These are phyloP conservation scores for Agarophyton chilense DNA, from an alignment of 23 red algal species.

Conservation along the genomic window DNA sequence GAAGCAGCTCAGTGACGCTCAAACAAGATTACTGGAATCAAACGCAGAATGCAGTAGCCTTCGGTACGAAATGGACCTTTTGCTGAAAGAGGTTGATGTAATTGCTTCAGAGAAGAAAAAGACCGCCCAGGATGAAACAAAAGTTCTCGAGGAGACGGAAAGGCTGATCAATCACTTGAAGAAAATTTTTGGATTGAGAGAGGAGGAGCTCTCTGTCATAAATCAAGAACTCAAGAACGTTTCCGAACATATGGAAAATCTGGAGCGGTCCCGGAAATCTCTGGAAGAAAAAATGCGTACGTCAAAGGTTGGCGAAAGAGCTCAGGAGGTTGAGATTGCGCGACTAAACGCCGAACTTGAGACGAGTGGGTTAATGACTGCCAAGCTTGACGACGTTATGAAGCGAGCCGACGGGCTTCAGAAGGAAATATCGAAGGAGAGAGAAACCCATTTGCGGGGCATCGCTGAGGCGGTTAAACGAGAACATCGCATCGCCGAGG, in stretches of 20 bases:
- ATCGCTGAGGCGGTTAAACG: constrained; percentile 30
- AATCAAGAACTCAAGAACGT: constrained; percentile 3
- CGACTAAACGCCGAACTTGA: constrained; percentile 53
- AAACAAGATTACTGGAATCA: neutral
- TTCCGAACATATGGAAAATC: neutral
- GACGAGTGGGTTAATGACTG: constrained; percentile 22
- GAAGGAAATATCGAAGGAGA: constrained; percentile 36
- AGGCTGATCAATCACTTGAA: constrained; percentile 4
- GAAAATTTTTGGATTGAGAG: neutral
- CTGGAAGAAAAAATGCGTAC: constrained; percentile 34
- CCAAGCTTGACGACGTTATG: constrained; percentile 18
- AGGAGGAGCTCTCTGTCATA: constrained; percentile 4
- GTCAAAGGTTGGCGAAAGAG: constrained; percentile 29
- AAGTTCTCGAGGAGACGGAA: constrained; percentile 36
- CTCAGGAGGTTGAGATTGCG: constrained; percentile 66
- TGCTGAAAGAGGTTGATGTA: constrained; percentile 46
- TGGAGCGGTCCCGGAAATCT: constrained; percentile 16
- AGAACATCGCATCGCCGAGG: constrained; percentile 48
- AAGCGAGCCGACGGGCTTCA: constrained; percentile 39
- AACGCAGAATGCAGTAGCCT: constrained; percentile 25
- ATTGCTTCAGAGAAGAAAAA: neutral
- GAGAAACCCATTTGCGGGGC: constrained; percentile 27
- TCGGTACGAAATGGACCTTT: constrained; percentile 23
- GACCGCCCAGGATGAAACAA: constrained; percentile 11
- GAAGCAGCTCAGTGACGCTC: constrained; percentile 26